phyloP scores from a whole-genome alignment of 2,329 filamentous ascomycete genomes.

The Aspergillus chevalieri region DNA sequence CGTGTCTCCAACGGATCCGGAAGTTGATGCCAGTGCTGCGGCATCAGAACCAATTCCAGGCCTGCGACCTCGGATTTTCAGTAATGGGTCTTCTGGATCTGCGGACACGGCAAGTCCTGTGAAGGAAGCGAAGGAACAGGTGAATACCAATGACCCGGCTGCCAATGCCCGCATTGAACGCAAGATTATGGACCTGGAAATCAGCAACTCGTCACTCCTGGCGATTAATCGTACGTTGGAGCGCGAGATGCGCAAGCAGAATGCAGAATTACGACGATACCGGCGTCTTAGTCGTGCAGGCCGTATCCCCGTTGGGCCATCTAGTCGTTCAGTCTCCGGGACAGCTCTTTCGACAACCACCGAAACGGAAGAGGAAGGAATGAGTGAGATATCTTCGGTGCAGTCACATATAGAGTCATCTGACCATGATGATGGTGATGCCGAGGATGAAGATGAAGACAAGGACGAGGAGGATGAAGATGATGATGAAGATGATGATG shows the following conservation, averaged over 20 bases:
- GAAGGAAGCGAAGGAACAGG: conserved; percentile 43
- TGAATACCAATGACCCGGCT: conserved; percentile 64
- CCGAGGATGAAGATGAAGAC: conserved; percentile 28
- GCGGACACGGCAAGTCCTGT: conserved; percentile 43
- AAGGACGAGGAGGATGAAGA: conserved; percentile 30
- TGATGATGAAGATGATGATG: conserved; percentile 6
- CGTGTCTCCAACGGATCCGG: conserved; percentile 19
- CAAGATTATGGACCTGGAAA: conserved; percentile 93
- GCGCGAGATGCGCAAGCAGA: conserved; percentile 84
- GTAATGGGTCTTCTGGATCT: conserved; percentile 27
- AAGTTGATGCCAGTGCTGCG: conserved; percentile 13
- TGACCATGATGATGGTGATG: conserved; percentile 26
- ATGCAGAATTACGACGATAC: conserved; percentile 76
- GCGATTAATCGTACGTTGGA: conserved; percentile 94
- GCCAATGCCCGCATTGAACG: conserved; percentile 85
- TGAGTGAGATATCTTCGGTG: conserved; percentile 23
- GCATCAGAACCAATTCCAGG: conserved; percentile 20
- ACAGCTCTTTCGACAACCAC: conserved; percentile 41
- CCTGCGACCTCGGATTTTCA: conserved; percentile 26
- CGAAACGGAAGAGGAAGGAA: conserved; percentile 34
- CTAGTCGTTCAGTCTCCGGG: conserved; percentile 41
- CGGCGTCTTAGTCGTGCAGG: conserved; percentile 79
- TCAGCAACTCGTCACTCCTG: conserved; percentile 88
- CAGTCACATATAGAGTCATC: conserved; percentile 32
- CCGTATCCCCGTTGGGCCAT: conserved; percentile 56